A percentile compares a stretch with the other conserved stretches of the same genome.
These are phyloP conservation scores for Eudorina sp. DNA, from an alignment of 139 green algal species.

Conservation along the genomic window DNA sequence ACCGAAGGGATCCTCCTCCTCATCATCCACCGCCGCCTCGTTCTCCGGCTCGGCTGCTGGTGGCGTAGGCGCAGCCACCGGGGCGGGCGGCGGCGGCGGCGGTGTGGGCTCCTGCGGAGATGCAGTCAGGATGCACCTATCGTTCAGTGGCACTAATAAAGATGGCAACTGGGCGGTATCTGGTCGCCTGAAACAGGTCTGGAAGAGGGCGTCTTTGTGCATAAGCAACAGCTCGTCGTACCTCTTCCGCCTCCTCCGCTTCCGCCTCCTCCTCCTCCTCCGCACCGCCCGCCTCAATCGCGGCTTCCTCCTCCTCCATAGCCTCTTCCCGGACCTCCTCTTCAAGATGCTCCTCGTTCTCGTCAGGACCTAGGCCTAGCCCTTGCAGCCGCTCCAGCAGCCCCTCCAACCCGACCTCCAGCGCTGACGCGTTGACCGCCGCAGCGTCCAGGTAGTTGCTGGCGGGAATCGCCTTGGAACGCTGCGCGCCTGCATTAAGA, in stretches of 20 bases:
- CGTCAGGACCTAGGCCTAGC: neutral
- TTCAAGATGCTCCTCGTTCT: constrained; percentile 26
- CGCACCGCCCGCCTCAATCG: constrained; percentile 30
- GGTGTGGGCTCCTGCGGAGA: neutral
- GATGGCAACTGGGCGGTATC: too few relatives aligned
- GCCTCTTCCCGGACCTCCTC: constrained; percentile 4
- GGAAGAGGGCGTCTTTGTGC: too few relatives aligned
- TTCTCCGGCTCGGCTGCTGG: neutral
- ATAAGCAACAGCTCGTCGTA: too few relatives aligned
- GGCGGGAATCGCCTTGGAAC: neutral
- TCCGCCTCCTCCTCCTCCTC: constrained; percentile 44
- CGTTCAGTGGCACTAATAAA: too few relatives aligned
- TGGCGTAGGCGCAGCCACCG: constrained; percentile 10
- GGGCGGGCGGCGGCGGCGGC: neutral
- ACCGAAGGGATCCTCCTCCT: constrained; percentile 50
- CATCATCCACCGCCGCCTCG: constrained; percentile 18
- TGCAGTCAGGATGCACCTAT: too few relatives aligned
- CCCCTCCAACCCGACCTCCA: constrained; percentile 38
- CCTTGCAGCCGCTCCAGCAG: neutral
- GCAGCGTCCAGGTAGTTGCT: constrained; percentile 36
- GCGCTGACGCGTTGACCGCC: constrained; percentile 23
- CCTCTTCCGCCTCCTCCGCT: constrained; percentile 47
- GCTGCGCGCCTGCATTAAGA: neutral
- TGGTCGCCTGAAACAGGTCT: too few relatives aligned
- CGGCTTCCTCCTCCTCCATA: constrained; percentile 24